Conservation (phyloP, 371 early-diverging fungal genomes). For the Zopfochytrium polystomum region DNA sequence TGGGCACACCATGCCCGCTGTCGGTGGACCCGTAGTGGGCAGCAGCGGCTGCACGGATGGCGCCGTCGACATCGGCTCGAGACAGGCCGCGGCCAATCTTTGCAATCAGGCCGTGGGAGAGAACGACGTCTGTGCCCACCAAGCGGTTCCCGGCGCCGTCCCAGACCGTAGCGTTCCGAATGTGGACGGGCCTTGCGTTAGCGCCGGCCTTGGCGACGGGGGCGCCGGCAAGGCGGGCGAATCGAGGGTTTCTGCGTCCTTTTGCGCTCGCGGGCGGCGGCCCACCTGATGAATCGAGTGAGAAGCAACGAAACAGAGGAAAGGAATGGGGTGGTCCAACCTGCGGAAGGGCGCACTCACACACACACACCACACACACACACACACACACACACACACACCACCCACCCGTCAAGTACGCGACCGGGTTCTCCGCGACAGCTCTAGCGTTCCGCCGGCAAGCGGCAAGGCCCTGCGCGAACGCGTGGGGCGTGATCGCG, state of each 20-base stretch:
- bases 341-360: no score
- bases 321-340: no score
- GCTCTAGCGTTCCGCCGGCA: not conserved
- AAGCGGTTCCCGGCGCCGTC: slow-evolving; percentile 54
- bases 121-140: slow-evolving; percentile 49
- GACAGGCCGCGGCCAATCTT: slow-evolving; percentile 13
- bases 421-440: not conserved
- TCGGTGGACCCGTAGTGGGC: slow-evolving; percentile 1
- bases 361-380: no score
- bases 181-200: slow-evolving; percentile 6
- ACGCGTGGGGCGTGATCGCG: not conserved
- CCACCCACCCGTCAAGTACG: not conserved
- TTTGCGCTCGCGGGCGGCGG: not conserved
- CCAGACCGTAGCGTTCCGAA: slow-evolving; percentile 47
- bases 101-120: slow-evolving; percentile 16
- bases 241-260: not conserved
- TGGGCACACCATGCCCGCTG: not conserved
- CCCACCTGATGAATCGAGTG: not conserved
- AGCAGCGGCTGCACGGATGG: not conserved
- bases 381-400: no score
- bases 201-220: not conserved
- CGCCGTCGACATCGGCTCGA: slow-evolving; percentile 2
- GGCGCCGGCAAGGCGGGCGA: not conserved
- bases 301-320: not conserved
- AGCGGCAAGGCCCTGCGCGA: not conserved